These are phyloP conservation scores for Syzygium malaccense DNA, from an alignment of 441 rosid species.

Conservation along the genomic window DNA sequence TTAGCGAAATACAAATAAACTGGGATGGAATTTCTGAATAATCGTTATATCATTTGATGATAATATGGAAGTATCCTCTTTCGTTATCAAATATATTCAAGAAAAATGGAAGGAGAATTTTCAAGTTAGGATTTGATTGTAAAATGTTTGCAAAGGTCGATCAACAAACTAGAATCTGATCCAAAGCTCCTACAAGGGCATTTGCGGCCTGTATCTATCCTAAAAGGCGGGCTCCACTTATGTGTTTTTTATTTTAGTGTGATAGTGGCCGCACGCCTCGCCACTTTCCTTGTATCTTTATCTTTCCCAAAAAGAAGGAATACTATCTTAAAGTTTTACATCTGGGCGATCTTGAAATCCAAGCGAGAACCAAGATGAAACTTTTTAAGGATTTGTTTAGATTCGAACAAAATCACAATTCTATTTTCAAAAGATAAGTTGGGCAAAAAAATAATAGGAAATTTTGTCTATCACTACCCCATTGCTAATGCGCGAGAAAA, in stretches of 20 bases:
- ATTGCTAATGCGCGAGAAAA: too few relatives aligned
- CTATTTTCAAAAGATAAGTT: not conserved
- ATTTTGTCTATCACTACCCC: not conserved
- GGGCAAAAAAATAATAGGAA: not conserved
- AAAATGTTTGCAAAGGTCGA: not conserved
- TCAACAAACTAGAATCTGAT: not conserved
- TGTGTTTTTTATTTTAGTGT: too few relatives aligned
- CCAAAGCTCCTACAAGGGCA: too few relatives aligned
- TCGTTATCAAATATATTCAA: not conserved
- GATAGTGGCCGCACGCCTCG: too few relatives aligned
- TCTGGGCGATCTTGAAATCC: too few relatives aligned
- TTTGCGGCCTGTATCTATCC: too few relatives aligned
- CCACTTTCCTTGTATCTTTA: too few relatives aligned
- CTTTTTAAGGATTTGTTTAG: too few relatives aligned
- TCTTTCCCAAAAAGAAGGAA: too few relatives aligned
- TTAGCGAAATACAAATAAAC: not conserved
- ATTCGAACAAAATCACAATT: not conserved
- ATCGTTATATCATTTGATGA: not conserved
- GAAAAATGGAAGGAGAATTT: not conserved
- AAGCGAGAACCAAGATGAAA: too few relatives aligned
- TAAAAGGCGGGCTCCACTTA: too few relatives aligned
- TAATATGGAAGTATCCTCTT: not conserved
- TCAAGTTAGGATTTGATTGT: not conserved
- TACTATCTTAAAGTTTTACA: too few relatives aligned
- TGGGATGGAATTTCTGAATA: not conserved